Conservation (phyloP, 208 protist genomes). For the Naegleria fowleri region DNA sequence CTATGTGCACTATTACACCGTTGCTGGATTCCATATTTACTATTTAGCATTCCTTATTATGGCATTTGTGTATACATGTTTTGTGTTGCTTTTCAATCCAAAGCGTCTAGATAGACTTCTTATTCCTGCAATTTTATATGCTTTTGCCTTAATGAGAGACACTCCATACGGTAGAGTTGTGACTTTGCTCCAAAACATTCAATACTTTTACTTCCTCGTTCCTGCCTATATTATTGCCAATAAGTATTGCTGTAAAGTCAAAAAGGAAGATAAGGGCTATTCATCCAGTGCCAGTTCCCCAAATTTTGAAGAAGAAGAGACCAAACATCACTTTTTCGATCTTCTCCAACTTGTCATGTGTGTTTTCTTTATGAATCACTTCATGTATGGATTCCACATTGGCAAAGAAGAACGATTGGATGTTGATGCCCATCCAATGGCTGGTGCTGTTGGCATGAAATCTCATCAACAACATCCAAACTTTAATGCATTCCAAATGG, state of each 20-base stretch:
- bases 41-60: background rate
- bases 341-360: background rate
- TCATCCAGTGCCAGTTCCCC: background rate
- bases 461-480: conserved; percentile 11
- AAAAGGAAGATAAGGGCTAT: background rate
- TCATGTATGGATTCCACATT: background rate
- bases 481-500: conserved; percentile 33
- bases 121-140: background rate
- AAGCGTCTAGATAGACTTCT: background rate
- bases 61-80: background rate
- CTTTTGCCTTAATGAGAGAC: conserved; percentile 19
- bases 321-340: background rate
- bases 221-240: background rate
- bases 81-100: background rate
- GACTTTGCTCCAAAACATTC: background rate
- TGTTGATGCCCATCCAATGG: conserved; percentile 6
- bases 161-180: conserved; percentile 11
- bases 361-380: background rate
- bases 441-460: conserved; percentile 22
- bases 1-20: background rate
- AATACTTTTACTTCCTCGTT: background rate
- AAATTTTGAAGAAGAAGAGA: background rate
- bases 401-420: conserved; percentile 1
- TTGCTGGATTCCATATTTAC: conserved; percentile 16
- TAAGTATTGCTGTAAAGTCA: background rate